Conservation (phyloP, 176 grass and related monocot genomes). For the Carex littledalei region DNA sequence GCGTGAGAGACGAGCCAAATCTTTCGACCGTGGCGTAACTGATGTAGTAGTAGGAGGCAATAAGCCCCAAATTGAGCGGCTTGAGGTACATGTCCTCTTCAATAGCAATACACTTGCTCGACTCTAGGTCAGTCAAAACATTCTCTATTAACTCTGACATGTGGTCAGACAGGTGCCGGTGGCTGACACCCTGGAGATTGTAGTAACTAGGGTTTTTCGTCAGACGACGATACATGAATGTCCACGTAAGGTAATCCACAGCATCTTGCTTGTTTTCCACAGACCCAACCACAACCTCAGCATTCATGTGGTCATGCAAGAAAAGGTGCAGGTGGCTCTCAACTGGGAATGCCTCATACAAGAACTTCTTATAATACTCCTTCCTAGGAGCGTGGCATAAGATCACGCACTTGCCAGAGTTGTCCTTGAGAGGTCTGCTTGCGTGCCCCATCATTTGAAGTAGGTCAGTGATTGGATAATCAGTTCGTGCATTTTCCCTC, state of each 20-base stretch:
- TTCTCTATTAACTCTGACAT: conserved; percentile 80
- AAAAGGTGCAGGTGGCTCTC: conserved; percentile 94
- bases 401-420: conserved; percentile 93
- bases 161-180: conserved; percentile 89
- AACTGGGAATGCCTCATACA: conserved; percentile 84
- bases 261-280: conserved; percentile 95
- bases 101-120: conserved; percentile 78
- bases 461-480: conserved; percentile 92
- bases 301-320: conserved; percentile 94
- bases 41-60: conserved; percentile 95
- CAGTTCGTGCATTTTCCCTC: conserved; percentile 83
- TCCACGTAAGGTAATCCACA: conserved; percentile 99
- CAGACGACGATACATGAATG: conserved; percentile 83
- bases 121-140: conserved; percentile 59
- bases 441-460: conserved; percentile 99
- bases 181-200: conserved; percentile 92
- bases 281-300: conserved; percentile 78
- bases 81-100: conserved; percentile 98
- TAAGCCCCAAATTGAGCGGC: conserved; percentile 84
- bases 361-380: conserved; percentile 98
- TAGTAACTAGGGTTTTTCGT: conserved; percentile 96
- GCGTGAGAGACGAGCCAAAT: conserved; percentile 74
- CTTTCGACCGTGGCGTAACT: conserved; percentile 81
- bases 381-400: conserved; percentile 91
- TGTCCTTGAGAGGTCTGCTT: conserved; percentile 85